Evolutionary conservation across 208 protist species (phyloP).

Genomic region (Kentomonas sorsogonicus): DNA sequence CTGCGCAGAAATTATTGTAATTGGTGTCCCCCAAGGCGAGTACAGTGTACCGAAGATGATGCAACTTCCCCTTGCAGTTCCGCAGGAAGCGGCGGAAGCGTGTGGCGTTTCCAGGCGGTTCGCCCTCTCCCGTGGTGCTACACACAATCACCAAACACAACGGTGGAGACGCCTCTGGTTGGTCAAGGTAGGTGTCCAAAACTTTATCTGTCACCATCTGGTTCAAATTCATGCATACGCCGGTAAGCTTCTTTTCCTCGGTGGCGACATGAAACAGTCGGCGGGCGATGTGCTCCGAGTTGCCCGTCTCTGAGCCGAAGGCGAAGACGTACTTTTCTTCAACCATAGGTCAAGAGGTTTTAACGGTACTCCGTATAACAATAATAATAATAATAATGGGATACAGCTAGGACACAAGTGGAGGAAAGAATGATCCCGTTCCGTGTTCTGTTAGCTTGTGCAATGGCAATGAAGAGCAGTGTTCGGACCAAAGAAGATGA

Average conservation of each 20-base stretch:
- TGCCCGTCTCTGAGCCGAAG: constrained; percentile 67
- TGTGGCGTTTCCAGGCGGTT: constrained; percentile 65
- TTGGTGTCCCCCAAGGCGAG: constrained; percentile 72
- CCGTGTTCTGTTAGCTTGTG: too few relatives aligned
- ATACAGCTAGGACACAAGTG: too few relatives aligned
- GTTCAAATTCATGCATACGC: constrained; percentile 44
- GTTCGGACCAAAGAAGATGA: neutral
- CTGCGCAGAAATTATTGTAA: constrained; percentile 73
- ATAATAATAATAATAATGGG: too few relatives aligned
- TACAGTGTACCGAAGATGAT: constrained; percentile 40
- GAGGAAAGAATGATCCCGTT: too few relatives aligned
- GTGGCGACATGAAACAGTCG: constrained; percentile 40
- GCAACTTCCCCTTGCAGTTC: constrained; percentile 28
- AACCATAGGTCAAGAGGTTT: neutral
- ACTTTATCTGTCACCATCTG: constrained; percentile 26
- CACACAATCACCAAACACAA: constrained; percentile 58
- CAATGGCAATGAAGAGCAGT: too few relatives aligned
- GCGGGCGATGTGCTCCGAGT: constrained; percentile 55
- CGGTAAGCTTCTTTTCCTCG: constrained; percentile 14
- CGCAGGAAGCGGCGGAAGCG: constrained; percentile 59
- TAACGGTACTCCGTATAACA: too few relatives aligned
- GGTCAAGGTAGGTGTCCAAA: constrained; percentile 21
- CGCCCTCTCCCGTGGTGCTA: constrained; percentile 73
- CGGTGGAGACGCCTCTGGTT: constrained; percentile 13
- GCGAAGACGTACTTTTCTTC: constrained; percentile 32